Evolutionary conservation across 2,329 filamentous ascomycete genomes (phyloP), one percentile per base, ranked within the genome.

Genomic region (Westerdykella aurantiaca): DNA sequence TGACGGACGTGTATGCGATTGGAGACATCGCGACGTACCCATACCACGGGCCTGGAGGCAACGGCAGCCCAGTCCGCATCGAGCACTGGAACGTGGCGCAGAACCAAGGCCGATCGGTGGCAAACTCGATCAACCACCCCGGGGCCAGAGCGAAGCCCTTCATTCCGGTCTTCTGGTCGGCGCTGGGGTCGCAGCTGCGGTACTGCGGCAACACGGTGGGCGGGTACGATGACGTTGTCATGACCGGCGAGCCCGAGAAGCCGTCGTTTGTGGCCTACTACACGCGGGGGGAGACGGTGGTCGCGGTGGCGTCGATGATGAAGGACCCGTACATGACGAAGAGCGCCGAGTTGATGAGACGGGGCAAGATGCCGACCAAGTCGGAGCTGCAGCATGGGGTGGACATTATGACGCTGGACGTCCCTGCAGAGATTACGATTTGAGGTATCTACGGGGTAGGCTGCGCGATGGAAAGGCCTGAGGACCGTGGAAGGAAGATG

Each of bases 1-100:
- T 93, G 4, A 78, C 85, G 57, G 85, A 91, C 52, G 89, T 96
- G 41, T 98, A 87, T 62, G 93, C 93, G 12, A 81, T 98, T 48
- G 91, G 91, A 41, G 93, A 98, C 64, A 97, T 98, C 49, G 90
- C 93, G 11, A 90, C 86, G 0, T 96, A 88, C 68, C 93, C 93
- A 0, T 98, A 98, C 72, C 79, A 88, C 65, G 93, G 93, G 1
- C 93, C 93, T 0, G 89, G 87, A 18, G 85, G 88, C 21, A 77
- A 85, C 13, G 88, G 86, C 49, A 76, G 76, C 37, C 76, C 78
- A 14, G 80, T 85, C 1, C 84, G 93, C 50, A 96, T 97, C 61
- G 93, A 98, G 74, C 93, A 98, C 67, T 98, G 93, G 93, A 91
- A 96, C 69, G 93, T 98, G 2, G 93, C 93, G 4, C 93, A 97